Percentiles rank a stretch among this genome's conserved stretches.
Evolutionary conservation across 345 rosid species (phyloP).

Genomic region (Dipteronia sinensis): DNA sequence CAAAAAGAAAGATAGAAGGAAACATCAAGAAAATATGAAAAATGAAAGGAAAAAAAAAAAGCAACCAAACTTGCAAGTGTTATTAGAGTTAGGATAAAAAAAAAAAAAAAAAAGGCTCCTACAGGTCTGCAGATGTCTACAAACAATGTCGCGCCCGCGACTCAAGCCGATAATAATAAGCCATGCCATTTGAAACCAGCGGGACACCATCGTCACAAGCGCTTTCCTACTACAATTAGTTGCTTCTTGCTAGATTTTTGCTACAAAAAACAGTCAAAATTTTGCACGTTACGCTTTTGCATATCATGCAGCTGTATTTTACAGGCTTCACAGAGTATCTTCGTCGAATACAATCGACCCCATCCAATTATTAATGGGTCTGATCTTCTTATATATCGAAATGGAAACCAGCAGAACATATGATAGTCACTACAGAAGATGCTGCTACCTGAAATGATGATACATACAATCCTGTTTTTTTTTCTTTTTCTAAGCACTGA

Average conservation of each 20-base stretch:
- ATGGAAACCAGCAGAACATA: constrained; percentile 23
- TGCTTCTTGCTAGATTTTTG: constrained; percentile 39
- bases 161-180: background rate
- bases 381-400: constrained; percentile 18
- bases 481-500: constrained; percentile 19
- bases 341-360: background rate
- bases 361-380: constrained; percentile 18
- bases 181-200: constrained; percentile 23
- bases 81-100: constrained; percentile 51
- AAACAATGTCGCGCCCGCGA: constrained; percentile 23
- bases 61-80: constrained; percentile 35
- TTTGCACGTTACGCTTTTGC: constrained; percentile 50
- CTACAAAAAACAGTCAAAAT: constrained; percentile 49
- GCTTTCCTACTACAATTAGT: constrained; percentile 35
- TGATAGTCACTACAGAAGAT: constrained; percentile 37
- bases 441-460: constrained; percentile 23
- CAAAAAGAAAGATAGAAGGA: background rate
- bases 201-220: constrained; percentile 26
- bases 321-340: constrained; percentile 22
- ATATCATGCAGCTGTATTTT: constrained; percentile 38
- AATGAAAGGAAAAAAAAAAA: constrained; percentile 3
- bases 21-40: background rate
- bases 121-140: constrained; percentile 42
- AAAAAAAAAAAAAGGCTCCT: constrained; percentile 43
- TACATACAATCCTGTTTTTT: constrained; percentile 14